Evolutionary conservation across 306 rosid species (phyloP), one percentile per base, ranked within the genome.

Genomic region (Cotoneaster glaucophyllus): DNA sequence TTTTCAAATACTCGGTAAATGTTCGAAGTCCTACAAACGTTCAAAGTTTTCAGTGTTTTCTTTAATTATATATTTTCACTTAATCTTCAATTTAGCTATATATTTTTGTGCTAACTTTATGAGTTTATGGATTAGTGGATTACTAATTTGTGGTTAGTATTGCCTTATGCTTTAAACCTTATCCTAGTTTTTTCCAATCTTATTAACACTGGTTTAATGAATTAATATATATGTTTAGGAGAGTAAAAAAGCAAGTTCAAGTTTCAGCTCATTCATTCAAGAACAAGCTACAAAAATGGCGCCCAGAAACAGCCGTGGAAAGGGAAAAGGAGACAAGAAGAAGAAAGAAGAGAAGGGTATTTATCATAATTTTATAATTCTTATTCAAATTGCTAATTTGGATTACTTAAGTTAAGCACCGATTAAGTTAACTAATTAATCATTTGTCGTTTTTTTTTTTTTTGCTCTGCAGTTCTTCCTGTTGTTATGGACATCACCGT

Each of bases 281-380:
- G 24, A 26, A 21, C 56, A 81, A 58, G 54, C 75, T 19, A 59
- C 19, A 5, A 85, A 84, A 89, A 94, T 94, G 98, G 90, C 97
- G 43, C 98, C 97, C 15, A 92, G 94, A 76, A 87, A 87, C 93
- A 90, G 67, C 70, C 95, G 96, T 48, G 97, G 96, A 77, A 94
- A 87, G 88, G 86, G 87, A 39, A 94, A 84, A 78, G 97, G 77
- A 61, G 97, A 94, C 73, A 94, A 90, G 91, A 94, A 92, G 94
- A 94, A 90, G 93, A 92, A 94, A 81, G 97, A 94, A 77, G 97
- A 90, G 22, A 92, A 91, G 85, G 90, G 96, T 90, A 85, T 34
- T 6, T 85, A 28, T 37, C 9, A 70, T 22, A 9, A 10, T 41
- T 2, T 22, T 26, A 1, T 79, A 63, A 28, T 2, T 31, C 21